A percentile compares a stretch with the other conserved stretches of the same genome.
phyloP scores from a whole-genome alignment of 768 basidiomycete species.

The Leccinum sublutescens region DNA sequence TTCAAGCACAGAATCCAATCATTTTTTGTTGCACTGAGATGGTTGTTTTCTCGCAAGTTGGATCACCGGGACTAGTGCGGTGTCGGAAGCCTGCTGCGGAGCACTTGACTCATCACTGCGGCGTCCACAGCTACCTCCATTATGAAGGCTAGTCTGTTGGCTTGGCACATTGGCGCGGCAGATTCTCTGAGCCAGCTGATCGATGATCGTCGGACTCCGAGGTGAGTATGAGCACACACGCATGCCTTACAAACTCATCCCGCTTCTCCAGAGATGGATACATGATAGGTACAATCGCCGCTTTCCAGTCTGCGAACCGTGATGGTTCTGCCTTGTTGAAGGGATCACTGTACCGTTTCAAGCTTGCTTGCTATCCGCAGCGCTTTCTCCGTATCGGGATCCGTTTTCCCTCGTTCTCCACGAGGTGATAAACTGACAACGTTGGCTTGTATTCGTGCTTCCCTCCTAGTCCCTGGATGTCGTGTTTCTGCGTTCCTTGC shows the following conservation, averaged over 20 bases:
- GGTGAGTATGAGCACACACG: not conserved
- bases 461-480: conserved; percentile 1
- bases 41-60: no score
- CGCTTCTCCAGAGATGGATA: not conserved
- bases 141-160: not conserved
- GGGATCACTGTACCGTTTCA: not conserved
- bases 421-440: not conserved
- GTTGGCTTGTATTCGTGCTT: not conserved
- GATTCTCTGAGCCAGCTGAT: not conserved
- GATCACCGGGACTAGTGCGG: no score
- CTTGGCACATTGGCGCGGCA: not conserved
- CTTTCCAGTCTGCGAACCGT: not conserved
- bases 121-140: not conserved
- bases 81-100: no score
- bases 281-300: not conserved
- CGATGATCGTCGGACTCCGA: not conserved
- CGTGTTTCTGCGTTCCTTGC: not conserved
- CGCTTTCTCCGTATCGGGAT: not conserved
- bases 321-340: not conserved
- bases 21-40: no score
- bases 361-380: not conserved
- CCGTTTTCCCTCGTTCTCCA: not conserved
- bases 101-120: no score
- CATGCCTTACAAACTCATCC: not conserved
- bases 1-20: no score